A percentile compares a stretch with the other conserved stretches of the same genome.
These are phyloP conservation scores for Pythium diclinum DNA, from an alignment of 352 stramenopile genomes.

Conservation along the genomic window DNA sequence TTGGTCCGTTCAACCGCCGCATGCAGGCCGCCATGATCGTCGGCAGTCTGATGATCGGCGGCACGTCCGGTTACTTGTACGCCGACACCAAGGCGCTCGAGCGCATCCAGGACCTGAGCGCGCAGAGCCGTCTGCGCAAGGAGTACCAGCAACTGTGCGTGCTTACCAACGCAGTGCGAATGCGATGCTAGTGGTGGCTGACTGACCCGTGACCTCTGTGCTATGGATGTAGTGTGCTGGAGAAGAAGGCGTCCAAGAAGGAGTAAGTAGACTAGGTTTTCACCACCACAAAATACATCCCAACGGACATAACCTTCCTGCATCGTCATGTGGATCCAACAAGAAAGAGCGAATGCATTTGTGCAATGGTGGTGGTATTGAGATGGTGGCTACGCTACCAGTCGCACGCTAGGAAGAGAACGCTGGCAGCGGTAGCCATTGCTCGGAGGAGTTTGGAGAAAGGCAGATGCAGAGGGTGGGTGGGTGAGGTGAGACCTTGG, in stretches of 20 bases:
- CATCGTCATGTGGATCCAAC: background rate
- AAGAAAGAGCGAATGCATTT: background rate
- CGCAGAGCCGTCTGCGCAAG: conserved; percentile 70
- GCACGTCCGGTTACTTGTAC: conserved; percentile 58
- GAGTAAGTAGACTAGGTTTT: conserved; percentile 1
- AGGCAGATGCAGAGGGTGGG: conserved; percentile 4
- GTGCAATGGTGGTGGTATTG: background rate
- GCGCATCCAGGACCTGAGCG: conserved; percentile 72
- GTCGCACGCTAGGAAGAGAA: background rate
- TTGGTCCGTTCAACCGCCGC: conserved; percentile 63
- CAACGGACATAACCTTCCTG: too few species aligned
- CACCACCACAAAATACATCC: too few species aligned
- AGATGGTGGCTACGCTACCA: background rate
- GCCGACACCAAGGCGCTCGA: conserved; percentile 70
- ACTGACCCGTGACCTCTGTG: background rate
- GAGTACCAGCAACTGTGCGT: conserved; percentile 78
- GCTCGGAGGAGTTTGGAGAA: background rate
- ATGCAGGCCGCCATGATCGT: conserved; percentile 60
- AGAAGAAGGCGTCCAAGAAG: conserved; percentile 63
- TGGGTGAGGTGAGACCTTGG: background rate
- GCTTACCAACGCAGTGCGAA: background rate
- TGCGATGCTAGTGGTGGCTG: background rate
- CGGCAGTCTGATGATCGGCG: conserved; percentile 59
- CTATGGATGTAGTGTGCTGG: conserved; percentile 38
- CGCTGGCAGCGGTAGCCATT: background rate